Evolutionary conservation across 2,329 filamentous ascomycete genomes (phyloP), one percentile per base, ranked within the genome.

Genomic region (Talaromyces rugulosus): DNA sequence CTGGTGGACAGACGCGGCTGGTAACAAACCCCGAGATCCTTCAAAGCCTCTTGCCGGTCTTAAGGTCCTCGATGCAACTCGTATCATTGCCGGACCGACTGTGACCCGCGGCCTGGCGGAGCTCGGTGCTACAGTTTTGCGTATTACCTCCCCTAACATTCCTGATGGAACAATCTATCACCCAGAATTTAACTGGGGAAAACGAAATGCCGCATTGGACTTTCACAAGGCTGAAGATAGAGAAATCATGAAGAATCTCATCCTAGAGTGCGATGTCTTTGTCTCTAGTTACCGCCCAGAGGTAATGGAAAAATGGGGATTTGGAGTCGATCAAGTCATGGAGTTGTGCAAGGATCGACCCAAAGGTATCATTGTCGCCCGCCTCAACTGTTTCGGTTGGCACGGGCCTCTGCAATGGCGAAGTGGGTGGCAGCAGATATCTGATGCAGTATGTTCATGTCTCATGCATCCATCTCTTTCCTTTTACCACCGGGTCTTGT

Each of bases 51-150:
- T 83, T 0, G 78, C 77, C 1, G 81, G 81, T 0, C 69, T 83
- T 42, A 81, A 80, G 56, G 74, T 83, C 1, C 70, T 83, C 1
- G 81, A 83, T 60, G 66, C 83, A 4, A 77, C 77, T 7, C 71
- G 81, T 3, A 73, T 83, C 34, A 83, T 83, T 63, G 81, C 82
- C 6, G 81, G 75, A 0, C 82, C 82, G 1, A 69, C 76, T 3
- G 74, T 83, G 14, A 72, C 75, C 1, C 71, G 78, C 4, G 71
- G 71, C 0, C 71, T 83, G 0, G 80, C 80, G 0, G 79, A 81
- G 58, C 67, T 79, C 6, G 82, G 82, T 0, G 82, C 81, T 0
- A 58, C 44, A 4, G 63, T 67, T 6, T 60, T 68, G 56, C 56
- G 66, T 3, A 61, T 59, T 8, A 59, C 58, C 33, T 52, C 47